These are phyloP conservation scores for Claviceps spartinae DNA, from an alignment of 2,329 filamentous ascomycete species.

Conservation along the genomic window DNA sequence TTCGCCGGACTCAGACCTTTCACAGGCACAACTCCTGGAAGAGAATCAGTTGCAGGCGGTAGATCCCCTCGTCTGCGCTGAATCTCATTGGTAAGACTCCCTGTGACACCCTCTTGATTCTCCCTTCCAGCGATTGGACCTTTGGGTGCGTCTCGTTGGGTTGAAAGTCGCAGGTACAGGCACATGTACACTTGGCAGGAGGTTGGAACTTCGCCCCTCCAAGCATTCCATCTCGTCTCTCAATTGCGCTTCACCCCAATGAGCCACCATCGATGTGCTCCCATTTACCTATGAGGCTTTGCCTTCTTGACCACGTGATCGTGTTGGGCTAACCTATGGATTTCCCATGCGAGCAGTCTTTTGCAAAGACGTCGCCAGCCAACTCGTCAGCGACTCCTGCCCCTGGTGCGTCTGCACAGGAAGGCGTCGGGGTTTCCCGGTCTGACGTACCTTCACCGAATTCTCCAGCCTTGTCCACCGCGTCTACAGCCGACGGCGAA, in stretches of 20 bases:
- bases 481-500: slow-evolving; percentile 46
- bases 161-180: neutral
- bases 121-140: neutral
- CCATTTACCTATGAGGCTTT: neutral
- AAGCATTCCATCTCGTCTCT: neutral
- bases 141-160: neutral
- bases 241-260: neutral
- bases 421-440: slow-evolving; percentile 30
- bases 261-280: neutral
- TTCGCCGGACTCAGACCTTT: slow-evolving; percentile 11
- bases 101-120: neutral
- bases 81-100: slow-evolving; percentile 38
- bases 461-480: slow-evolving; percentile 47
- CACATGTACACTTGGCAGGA: neutral
- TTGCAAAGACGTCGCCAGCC: slow-evolving; percentile 43
- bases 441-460: slow-evolving; percentile 25
- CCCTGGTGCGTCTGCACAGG: slow-evolving; percentile 50
- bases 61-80: slow-evolving; percentile 45
- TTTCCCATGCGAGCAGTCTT: slow-evolving; percentile 17
- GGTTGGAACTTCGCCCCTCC: neutral
- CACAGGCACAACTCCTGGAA: slow-evolving; percentile 13
- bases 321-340: slow-evolving; percentile 14
- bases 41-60: slow-evolving; percentile 50
- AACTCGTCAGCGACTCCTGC: slow-evolving; percentile 33
- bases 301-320: neutral